Base-by-base conservation (phyloP, 2,329 filamentous ascomycete genomes). In the Aspergillus floridensis region DNA sequence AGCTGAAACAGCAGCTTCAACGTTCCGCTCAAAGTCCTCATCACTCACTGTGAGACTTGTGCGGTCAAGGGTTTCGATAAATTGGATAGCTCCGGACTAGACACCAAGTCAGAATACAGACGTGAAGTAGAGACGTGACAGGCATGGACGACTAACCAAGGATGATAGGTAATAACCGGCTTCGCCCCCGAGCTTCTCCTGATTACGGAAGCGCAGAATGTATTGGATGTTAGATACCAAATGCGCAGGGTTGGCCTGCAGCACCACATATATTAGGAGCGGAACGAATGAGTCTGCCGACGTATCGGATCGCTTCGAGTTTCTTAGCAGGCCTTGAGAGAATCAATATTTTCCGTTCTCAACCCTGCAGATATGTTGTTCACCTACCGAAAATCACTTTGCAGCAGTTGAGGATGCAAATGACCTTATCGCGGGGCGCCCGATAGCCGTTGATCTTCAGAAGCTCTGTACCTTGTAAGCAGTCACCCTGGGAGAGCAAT, bases 221-320 rank as follows among this genome's bases (percentile, higher is more conserved):
- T 99, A 99, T 76, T 99, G 95, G 3, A 99, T 91, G 74, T 99
- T 99, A 60, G 93, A 97, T 26, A 98, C 93, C 35, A 99, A 81
- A 75, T 98, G 92, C 62, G 97, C 93, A 0, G 95, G 95, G 68
- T 96, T 97, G 49, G 92, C 92, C 76, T 95, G 91, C 26, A 99
- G 82, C 12, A 98, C 93, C 26, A 96, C 95, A 68, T 96, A 98
- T 59, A 99, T 99, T 58, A 99, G 83, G 29, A 98, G 82, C 4
- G 95, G 90, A 79, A 97, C 92, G 68, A 99, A 99, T 0, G 93
- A 92, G 77, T 99, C 95, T 12, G 95, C 95, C 1, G 93, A 98
- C 22, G 93, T 93, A 73, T 99, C 95, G 1, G 73, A 75, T 58
- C 89, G 90, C 76, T 96, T 96, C 56, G 91, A 88, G 72, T 97